A percentile compares a stretch with the other conserved stretches of the same genome.
These are phyloP conservation scores for Epichloe festucae DNA, from an alignment of 2,329 filamentous ascomycete species.

Conservation along the genomic window DNA sequence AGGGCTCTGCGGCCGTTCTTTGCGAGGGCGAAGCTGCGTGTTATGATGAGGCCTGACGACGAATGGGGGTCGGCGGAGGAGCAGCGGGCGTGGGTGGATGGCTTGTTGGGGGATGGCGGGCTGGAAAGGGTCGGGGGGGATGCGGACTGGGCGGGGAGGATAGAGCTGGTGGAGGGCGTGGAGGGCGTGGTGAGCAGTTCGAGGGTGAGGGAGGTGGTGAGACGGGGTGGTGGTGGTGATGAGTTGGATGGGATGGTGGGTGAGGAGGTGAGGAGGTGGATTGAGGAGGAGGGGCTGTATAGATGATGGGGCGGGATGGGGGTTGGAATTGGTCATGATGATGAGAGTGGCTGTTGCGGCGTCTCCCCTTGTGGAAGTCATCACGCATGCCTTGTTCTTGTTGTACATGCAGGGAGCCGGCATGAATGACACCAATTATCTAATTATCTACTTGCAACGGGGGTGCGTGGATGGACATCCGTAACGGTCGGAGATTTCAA, in stretches of 20 bases:
- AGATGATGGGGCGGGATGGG: no score
- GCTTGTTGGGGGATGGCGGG: slow-evolving; percentile 34
- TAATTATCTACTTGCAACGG: no score
- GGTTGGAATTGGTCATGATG: no score
- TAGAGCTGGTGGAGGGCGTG: slow-evolving; percentile 44
- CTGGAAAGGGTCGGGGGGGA: slow-evolving; percentile 44
- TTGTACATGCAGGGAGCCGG: no score
- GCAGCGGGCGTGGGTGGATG: slow-evolving; percentile 38
- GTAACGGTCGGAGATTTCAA: no score
- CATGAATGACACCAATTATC: no score
- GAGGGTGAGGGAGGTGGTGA: slow-evolving; percentile 45
- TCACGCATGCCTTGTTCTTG: no score
- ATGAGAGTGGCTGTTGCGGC: no score
- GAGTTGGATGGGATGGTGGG: slow-evolving; percentile 42
- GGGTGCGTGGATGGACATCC: no score
- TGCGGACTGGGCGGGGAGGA: slow-evolving; percentile 42
- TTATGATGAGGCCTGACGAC: slow-evolving; percentile 49
- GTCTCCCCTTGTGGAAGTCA: no score
- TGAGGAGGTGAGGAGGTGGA: slow-evolving; percentile 41
- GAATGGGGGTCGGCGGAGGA: slow-evolving; percentile 39
- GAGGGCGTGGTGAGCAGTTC: slow-evolving; percentile 43
- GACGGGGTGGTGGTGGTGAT: slow-evolving; percentile 31
- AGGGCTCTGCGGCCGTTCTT: slow-evolving; percentile 51
- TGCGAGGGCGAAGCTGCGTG: slow-evolving; percentile 43
- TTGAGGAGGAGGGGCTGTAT: slow-evolving; percentile 41